Base-by-base conservation (phyloP, 164 flowering plant species). In the Vitis amurensis region DNA sequence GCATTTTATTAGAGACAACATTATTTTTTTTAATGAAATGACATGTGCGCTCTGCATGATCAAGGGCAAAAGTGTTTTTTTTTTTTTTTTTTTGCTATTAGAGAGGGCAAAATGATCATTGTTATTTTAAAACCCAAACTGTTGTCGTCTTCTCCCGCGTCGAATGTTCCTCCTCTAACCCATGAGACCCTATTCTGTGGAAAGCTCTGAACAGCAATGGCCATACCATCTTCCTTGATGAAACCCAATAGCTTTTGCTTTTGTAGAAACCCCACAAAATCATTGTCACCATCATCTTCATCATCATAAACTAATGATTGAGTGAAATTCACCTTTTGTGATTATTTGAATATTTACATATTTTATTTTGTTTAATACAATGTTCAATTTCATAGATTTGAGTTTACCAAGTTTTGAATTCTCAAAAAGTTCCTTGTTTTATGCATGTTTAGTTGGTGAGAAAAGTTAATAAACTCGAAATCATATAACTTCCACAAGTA, bases 181-280 rank as follows among this genome's bases (percentile, higher is more conserved):
- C 94, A 82, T 82, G 99, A 95, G 71, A 86, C 92, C 71, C 89
- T 86, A 23, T 81, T 95, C 65, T 95, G 91, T 95, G 91, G 92
- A 74, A 75, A 55, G 82, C 94, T 9, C 83, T 95, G 30, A 95
- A 95, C 77, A 61, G 57, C 83, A 72, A 71, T 29, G 97, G 98
- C 50, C 78, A 88, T 11, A 93, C 99, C 8, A 83, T 90, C 19
- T 88, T 93, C 73, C 74, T 95, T 65, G 97, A 90, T 79, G 62
- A 76, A 62, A 5, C 70, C 19, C 11, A 48, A 61, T 5, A 58
- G 59, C 2, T 65, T 51, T 44, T 60, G 69, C 70, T 84, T 83
- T 44, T 83, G 87, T 55, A 70, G 12, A 8, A 77, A 68, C 51
- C 64, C 71, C 0, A 17, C 66, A 7, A 37, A 37, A 30, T 37